Conservation (phyloP, 345 rosid genomes). For the Arabidopsis suecica region DNA sequence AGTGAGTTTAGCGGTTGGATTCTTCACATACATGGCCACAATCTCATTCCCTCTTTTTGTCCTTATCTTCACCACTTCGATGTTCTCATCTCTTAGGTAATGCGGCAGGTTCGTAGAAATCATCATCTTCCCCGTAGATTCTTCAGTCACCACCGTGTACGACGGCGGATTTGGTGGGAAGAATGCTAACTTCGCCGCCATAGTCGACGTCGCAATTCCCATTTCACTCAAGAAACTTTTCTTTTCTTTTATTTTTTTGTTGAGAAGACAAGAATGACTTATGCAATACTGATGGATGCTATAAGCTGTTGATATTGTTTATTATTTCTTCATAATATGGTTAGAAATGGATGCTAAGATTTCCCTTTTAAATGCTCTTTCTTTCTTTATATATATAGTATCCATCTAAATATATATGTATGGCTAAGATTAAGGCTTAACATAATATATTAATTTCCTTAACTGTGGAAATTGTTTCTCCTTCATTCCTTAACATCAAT, state of each 20-base stretch:
- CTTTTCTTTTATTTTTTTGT: not conserved
- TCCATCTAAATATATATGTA: not conserved
- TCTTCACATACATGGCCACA: constrained; percentile 66
- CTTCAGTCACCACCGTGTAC: constrained; percentile 59
- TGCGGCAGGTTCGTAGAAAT: constrained; percentile 51
- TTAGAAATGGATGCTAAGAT: constrained; percentile 15
- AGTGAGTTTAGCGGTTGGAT: constrained; percentile 75
- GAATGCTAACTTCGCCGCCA: constrained; percentile 91
- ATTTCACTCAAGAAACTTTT: constrained; percentile 43
- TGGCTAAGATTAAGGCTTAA: constrained; percentile 35
- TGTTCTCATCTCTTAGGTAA: constrained; percentile 62
- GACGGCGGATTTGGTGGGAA: constrained; percentile 96
- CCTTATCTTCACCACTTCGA: constrained; percentile 64
- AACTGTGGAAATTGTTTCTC: not conserved
- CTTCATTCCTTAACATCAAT: not conserved
- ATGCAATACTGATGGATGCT: constrained; percentile 25
- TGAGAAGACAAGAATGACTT: constrained; percentile 24
- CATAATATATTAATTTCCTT: constrained; percentile 25
- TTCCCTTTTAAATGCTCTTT: constrained; percentile 19
- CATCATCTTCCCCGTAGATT: constrained; percentile 62
- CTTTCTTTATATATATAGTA: not conserved
- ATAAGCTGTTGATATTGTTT: constrained; percentile 19
- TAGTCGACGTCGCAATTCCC: constrained; percentile 86
- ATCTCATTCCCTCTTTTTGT: constrained; percentile 82
- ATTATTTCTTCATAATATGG: constrained; percentile 14